Evolutionary conservation across 108 stramenopile species (phyloP).

Genomic region (Bacterosira constricta): DNA sequence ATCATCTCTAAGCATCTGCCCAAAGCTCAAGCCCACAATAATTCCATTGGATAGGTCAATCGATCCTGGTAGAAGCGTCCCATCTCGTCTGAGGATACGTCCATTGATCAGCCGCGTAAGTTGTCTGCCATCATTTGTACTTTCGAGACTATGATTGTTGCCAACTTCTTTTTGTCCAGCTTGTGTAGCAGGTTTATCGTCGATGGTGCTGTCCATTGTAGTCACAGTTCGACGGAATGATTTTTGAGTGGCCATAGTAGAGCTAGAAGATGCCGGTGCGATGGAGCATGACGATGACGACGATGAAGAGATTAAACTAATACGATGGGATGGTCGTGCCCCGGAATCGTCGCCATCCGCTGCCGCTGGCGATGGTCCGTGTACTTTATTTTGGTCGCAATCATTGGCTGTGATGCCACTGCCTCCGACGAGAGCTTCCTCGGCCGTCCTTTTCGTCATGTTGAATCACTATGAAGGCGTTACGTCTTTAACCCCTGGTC

Average conservation of each 20-base stretch:
- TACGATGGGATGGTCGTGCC: conserved; percentile 6
- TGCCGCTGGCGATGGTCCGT: no score
- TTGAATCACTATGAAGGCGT: no score
- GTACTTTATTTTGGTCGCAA: no score
- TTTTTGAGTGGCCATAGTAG: neutral
- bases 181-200: neutral
- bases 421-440: no score
- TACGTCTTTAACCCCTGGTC: no score
- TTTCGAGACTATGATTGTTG: neutral
- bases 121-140: neutral
- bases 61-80: conserved; percentile 21
- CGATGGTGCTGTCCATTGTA: conserved; percentile 5
- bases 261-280: neutral
- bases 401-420: no score
- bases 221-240: conserved; percentile 12
- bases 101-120: conserved; percentile 26
- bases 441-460: no score
- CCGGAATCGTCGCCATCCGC: no score
- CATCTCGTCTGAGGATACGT: conserved; percentile 39
- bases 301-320: conserved; percentile 13
- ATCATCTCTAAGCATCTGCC: neutral
- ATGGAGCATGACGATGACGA: conserved; percentile 11
- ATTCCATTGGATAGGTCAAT: conserved; percentile 21
- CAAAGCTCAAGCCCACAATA: conserved; percentile 10
- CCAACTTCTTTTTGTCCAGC: neutral